phyloP scores from a whole-genome alignment of 495 filamentous ascomycete species.

The Lophiostoma macrostomum region DNA sequence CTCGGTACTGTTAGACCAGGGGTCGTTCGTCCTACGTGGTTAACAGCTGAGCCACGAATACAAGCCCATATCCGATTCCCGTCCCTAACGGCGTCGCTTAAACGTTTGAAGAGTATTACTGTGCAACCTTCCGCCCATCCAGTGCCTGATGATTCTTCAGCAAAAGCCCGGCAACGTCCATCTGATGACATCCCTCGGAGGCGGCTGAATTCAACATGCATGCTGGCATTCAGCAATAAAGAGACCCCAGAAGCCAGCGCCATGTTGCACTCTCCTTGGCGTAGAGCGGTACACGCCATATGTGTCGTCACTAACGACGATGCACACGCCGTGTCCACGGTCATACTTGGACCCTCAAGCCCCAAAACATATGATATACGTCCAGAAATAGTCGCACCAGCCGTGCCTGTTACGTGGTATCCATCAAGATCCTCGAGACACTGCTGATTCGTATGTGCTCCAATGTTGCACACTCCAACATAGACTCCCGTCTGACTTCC shows the following conservation, averaged over 20 bases:
- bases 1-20: conserved; percentile 22
- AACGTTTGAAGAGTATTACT: background rate
- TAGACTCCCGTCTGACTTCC: background rate
- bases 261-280: background rate
- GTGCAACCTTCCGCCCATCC: conserved; percentile 41
- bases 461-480: conserved; percentile 1
- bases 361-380: conserved; percentile 2
- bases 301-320: conserved; percentile 9
- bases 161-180: conserved; percentile 36
- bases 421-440: background rate
- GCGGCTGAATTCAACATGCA: conserved; percentile 51
- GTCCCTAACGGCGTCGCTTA: background rate
- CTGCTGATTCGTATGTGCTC: background rate
- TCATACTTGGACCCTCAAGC: conserved; percentile 2
- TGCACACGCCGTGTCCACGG: conserved; percentile 17
- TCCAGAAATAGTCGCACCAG: background rate
- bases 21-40: conserved; percentile 44
- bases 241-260: background rate
- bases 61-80: background rate
- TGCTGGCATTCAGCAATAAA: conserved; percentile 21
- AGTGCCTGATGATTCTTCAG: conserved; percentile 43
- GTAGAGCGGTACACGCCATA: conserved; percentile 1
- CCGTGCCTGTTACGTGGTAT: background rate
- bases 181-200: conserved; percentile 32
- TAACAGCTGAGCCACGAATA: conserved; percentile 35